Conservation (phyloP, 208 protist species). For the Balamuthia mandrillaris region DNA sequence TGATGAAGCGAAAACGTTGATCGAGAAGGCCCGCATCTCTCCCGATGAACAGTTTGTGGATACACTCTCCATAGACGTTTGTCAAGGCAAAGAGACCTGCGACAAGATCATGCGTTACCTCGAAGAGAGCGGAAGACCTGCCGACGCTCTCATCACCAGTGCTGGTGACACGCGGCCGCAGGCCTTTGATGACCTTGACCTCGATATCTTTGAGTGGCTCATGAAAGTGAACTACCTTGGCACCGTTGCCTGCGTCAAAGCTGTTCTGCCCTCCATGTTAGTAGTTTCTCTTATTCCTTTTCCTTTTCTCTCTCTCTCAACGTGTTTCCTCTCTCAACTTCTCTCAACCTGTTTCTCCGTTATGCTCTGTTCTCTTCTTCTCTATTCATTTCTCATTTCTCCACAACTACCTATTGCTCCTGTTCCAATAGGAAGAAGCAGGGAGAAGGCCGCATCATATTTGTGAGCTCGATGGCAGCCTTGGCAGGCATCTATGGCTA, state of each 20-base stretch:
- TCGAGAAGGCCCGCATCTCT: neutral
- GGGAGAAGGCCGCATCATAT: slow-evolving; percentile 26
- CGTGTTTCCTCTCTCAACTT: too few species aligned
- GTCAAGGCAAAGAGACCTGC: neutral
- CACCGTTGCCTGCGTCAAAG: slow-evolving; percentile 51
- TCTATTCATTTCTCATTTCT: neutral
- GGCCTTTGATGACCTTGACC: slow-evolving; percentile 41
- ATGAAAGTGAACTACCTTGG: slow-evolving; percentile 59
- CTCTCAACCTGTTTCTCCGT: neutral
- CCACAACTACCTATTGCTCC: too few species aligned
- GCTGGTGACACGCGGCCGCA: slow-evolving; percentile 40
- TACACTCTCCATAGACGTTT: slow-evolving; percentile 33
- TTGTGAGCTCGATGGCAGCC: slow-evolving; percentile 40
- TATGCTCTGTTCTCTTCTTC: neutral
- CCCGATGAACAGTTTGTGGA: slow-evolving; percentile 26
- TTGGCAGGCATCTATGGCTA: slow-evolving; percentile 45
- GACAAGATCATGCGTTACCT: neutral
- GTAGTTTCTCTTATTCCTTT: too few species aligned
- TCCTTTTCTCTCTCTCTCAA: too few species aligned
- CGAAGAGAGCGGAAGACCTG: neutral
- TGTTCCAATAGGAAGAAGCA: slow-evolving; percentile 25
- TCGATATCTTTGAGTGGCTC: slow-evolving; percentile 20
- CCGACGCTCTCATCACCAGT: slow-evolving; percentile 47
- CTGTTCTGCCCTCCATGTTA: slow-evolving; percentile 48
- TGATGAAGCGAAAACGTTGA: slow-evolving; percentile 5